Conservation (phyloP, 2,329 filamentous ascomycete species). For the Aspergillus cejpii region DNA sequence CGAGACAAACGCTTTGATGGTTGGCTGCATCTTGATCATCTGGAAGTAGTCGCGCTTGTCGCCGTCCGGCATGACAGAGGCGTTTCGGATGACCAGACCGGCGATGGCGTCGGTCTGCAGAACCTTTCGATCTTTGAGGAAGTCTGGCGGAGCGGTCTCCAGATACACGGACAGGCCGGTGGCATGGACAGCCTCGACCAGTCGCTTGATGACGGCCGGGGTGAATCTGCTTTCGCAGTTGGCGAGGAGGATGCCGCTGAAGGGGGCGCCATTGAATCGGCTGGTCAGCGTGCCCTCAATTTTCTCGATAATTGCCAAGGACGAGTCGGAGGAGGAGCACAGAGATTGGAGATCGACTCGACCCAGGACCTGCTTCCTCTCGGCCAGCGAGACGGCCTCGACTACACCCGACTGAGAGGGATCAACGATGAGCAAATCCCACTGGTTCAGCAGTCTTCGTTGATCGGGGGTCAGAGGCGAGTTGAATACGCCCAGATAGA, state of each 20-base stretch:
- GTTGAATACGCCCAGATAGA: slow-evolving; percentile 40
- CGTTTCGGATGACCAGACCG: slow-evolving; percentile 40
- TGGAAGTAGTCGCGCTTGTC: slow-evolving; percentile 43
- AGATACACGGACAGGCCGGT: slow-evolving; percentile 41
- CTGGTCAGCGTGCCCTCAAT: slow-evolving; percentile 24
- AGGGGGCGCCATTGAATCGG: slow-evolving; percentile 24
- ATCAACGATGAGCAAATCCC: slow-evolving; percentile 43
- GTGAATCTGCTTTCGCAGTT: slow-evolving; percentile 36
- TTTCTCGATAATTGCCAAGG: slow-evolving; percentile 24
- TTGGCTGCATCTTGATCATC: slow-evolving; percentile 36
- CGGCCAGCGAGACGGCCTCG: slow-evolving; percentile 25
- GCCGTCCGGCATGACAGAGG: slow-evolving; percentile 37
- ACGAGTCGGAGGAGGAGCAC: slow-evolving; percentile 18
- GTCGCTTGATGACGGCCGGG: slow-evolving; percentile 22
- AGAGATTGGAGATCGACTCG: slow-evolving; percentile 27
- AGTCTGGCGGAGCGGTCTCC: slow-evolving; percentile 38
- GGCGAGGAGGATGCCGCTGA: slow-evolving; percentile 40
- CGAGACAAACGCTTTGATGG: slow-evolving; percentile 43
- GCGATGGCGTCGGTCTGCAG: slow-evolving; percentile 33
- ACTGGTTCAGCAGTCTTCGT: slow-evolving; percentile 34
- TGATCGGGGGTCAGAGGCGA: slow-evolving; percentile 29
- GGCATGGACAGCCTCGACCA: slow-evolving; percentile 30
- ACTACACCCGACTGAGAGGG: slow-evolving; percentile 35
- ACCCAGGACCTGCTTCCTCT: slow-evolving; percentile 24
- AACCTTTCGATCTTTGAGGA: slow-evolving; percentile 32